Conservation (phyloP, 1,284 basidiomycete genomes). For the Megacollybia platyphylla region DNA sequence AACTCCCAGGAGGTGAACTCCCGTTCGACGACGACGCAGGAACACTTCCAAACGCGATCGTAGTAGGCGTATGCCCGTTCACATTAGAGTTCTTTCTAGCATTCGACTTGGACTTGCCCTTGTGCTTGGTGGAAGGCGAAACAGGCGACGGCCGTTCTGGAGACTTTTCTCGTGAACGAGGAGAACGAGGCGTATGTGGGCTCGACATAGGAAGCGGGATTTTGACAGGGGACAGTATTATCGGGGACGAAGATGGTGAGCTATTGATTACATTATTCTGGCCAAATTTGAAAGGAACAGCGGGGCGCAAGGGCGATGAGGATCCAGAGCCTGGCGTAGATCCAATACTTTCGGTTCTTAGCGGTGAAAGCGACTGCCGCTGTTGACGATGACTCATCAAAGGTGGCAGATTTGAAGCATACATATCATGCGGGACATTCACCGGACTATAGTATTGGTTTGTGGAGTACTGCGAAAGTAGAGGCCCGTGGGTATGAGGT, state of each 20-base stretch:
- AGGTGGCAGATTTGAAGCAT: conserved; percentile 22
- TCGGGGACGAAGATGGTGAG: conserved; percentile 8
- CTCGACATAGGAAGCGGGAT: conserved; percentile 4
- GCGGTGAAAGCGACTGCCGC: conserved; percentile 24
- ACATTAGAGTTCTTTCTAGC: not conserved
- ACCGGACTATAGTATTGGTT: not conserved
- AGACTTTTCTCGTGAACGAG: conserved; percentile 9
- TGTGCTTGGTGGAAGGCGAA: not conserved
- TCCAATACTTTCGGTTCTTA: conserved; percentile 20
- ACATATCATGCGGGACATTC: conserved; percentile 22
- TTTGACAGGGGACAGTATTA: not conserved
- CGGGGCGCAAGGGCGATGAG: conserved; percentile 6
- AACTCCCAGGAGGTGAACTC: conserved; percentile 14
- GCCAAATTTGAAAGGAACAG: conserved; percentile 15
- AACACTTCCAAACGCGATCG: conserved; percentile 3
- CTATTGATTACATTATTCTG: conserved; percentile 12
- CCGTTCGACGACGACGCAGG: not conserved
- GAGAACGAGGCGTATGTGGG: not conserved
- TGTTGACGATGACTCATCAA: conserved; percentile 12
- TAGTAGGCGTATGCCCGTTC: conserved; percentile 4
- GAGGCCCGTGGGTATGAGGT: not conserved
- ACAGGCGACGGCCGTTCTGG: conserved; percentile 3
- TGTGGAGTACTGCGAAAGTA: not conserved
- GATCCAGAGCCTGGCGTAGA: conserved; percentile 13
- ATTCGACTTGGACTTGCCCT: not conserved